Percentiles rank a stretch among this genome's conserved stretches.
Conservation (phyloP, 768 basidiomycete genomes). For the Galerina marginata region DNA sequence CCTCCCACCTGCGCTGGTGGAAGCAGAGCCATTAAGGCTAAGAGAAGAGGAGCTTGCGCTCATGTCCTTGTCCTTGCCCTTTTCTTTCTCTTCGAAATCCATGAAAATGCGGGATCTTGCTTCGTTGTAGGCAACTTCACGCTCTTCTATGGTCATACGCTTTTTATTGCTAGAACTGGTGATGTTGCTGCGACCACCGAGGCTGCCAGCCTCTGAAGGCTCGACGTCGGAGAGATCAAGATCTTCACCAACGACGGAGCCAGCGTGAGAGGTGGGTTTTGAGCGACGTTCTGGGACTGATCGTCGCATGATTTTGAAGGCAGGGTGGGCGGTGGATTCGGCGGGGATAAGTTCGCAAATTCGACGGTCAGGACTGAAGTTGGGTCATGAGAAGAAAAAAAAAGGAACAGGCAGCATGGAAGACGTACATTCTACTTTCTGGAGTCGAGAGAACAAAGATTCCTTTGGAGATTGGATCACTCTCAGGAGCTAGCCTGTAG, state of each 20-base stretch:
- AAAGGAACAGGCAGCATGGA: constrained; percentile 12
- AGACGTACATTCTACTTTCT: constrained; percentile 79
- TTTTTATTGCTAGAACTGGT: constrained; percentile 69
- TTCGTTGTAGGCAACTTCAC: constrained; percentile 89
- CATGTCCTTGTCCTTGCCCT: constrained; percentile 73
- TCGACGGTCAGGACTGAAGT: constrained; percentile 66
- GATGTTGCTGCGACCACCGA: constrained; percentile 70
- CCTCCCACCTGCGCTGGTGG: constrained; percentile 50
- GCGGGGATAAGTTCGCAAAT: constrained; percentile 80
- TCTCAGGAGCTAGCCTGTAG: constrained; percentile 77
- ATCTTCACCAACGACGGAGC: constrained; percentile 78
- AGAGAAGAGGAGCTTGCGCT: constrained; percentile 80
- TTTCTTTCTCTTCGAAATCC: constrained; percentile 77
- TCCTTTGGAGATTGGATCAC: constrained; percentile 64
- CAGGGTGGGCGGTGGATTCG: constrained; percentile 70
- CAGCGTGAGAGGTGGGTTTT: constrained; percentile 70
- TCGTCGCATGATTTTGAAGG: constrained; percentile 90
- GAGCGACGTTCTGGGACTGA: constrained; percentile 55
- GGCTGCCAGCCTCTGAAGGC: constrained; percentile 80
- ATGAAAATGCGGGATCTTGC: constrained; percentile 88
- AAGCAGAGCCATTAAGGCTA: constrained; percentile 72
- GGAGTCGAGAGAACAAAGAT: constrained; percentile 60
- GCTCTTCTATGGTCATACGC: constrained; percentile 81
- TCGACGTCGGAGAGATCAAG: constrained; percentile 79
- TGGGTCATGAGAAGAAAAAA: constrained; percentile 22